These are phyloP conservation scores for Yarrowia sp. DNA, from an alignment of 805 yeast species.

Conservation along the genomic window DNA sequence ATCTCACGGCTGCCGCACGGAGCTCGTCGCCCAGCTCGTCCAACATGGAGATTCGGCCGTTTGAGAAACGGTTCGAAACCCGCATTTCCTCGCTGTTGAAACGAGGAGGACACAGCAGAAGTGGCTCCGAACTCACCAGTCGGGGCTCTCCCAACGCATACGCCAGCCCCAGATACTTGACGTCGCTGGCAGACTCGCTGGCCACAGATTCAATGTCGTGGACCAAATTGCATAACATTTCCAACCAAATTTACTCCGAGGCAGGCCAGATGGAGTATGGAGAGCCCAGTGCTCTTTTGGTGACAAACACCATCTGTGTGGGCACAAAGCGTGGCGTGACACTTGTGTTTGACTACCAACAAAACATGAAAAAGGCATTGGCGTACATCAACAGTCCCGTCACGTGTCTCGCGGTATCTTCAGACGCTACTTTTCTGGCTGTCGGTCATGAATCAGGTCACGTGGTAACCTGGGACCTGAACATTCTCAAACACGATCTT, in stretches of 20 bases:
- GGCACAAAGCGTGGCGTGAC: conserved; percentile 71
- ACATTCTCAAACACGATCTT: conserved; percentile 22
- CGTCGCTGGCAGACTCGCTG: conserved; percentile 1
- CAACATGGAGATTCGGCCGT: conserved; percentile 13
- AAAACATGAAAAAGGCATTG: conserved; percentile 49
- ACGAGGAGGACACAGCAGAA: conserved; percentile 8
- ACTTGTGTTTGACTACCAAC: conserved; percentile 65
- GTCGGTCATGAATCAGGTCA: conserved; percentile 67
- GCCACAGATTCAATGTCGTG: conserved; percentile 33
- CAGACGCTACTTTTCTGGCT: conserved; percentile 66
- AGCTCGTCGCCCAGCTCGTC: conserved; percentile 8
- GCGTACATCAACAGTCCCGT: conserved; percentile 47
- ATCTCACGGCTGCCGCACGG: not conserved
- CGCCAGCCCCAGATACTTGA: not conserved
- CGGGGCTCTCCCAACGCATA: not conserved
- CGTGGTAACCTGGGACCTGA: conserved; percentile 65
- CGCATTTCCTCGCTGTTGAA: not conserved
- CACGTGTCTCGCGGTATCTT: conserved; percentile 54
- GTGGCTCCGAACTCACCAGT: conserved; percentile 16
- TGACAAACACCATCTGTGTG: conserved; percentile 40
- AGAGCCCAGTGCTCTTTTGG: conserved; percentile 45
- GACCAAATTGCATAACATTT: conserved; percentile 44
- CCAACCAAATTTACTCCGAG: conserved; percentile 40
- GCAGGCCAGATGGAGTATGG: conserved; percentile 46
- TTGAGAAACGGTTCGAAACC: conserved; percentile 13